A percentile compares a stretch with the other conserved stretches of the same genome.
Evolutionary conservation across 2,329 filamentous ascomycete species (phyloP).

Genomic region (Fusarium domesticum): DNA sequence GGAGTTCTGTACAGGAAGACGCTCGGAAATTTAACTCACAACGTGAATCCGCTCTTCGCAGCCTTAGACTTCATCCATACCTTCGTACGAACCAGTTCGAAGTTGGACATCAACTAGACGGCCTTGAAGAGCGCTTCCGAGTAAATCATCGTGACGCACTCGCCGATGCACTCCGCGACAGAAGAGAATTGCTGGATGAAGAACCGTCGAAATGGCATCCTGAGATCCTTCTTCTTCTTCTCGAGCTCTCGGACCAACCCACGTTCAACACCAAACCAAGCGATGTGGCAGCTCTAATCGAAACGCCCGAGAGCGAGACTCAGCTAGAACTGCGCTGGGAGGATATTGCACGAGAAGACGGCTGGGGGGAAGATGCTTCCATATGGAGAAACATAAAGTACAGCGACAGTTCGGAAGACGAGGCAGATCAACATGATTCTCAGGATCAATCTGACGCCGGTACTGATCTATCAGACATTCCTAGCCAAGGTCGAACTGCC

Average conservation of each 20-base stretch:
- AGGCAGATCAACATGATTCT: conserved; percentile 34
- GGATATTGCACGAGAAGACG: conserved; percentile 73
- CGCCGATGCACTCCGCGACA: conserved; percentile 63
- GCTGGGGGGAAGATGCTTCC: conserved; percentile 62
- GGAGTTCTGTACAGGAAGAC: conserved; percentile 24
- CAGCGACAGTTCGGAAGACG: conserved; percentile 61
- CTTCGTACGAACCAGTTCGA: conserved; percentile 74
- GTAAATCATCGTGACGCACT: conserved; percentile 76
- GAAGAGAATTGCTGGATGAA: conserved; percentile 58
- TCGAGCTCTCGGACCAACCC: conserved; percentile 80
- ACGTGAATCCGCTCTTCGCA: conserved; percentile 50
- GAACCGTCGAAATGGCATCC: conserved; percentile 64
- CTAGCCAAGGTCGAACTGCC: conserved; percentile 24
- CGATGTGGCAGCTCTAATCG: conserved; percentile 54
- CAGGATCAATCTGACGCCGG: conserved; percentile 36
- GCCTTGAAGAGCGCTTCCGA: conserved; percentile 82
- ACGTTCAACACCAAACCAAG: conserved; percentile 65
- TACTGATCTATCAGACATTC: conserved; percentile 31
- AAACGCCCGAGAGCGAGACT: conserved; percentile 39
- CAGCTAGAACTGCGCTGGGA: conserved; percentile 65
- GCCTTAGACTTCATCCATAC: conserved; percentile 54
- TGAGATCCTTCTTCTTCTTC: conserved; percentile 73
- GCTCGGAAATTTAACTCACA: conserved; percentile 40
- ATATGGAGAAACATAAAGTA: conserved; percentile 73
- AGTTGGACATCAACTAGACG: conserved; percentile 61